Percentiles rank a stretch among this genome's conserved stretches.
Evolutionary conservation across 352 stramenopile genomes (phyloP).

Genomic region (Globisporangium canariense): DNA sequence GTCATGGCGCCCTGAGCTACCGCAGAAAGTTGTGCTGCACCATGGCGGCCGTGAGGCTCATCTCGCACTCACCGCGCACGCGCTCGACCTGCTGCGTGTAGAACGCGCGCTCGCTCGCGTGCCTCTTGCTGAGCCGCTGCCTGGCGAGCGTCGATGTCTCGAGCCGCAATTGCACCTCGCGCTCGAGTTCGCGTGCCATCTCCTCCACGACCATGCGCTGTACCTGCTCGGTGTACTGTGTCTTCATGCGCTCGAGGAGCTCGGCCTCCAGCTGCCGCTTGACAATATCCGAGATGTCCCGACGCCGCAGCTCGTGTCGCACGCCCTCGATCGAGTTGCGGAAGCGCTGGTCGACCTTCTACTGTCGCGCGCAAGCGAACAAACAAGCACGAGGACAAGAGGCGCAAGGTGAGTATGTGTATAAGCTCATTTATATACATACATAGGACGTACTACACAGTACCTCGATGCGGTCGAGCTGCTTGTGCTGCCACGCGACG

Average conservation of each 20-base stretch:
- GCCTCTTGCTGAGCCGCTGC: constrained; percentile 46
- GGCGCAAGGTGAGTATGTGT: neutral
- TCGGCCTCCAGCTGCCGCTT: constrained; percentile 40
- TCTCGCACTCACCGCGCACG: constrained; percentile 59
- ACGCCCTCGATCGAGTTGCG: constrained; percentile 52
- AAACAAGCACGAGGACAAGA: neutral
- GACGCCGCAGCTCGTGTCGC: constrained; percentile 40
- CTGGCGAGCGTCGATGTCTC: constrained; percentile 39
- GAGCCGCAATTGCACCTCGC: constrained; percentile 48
- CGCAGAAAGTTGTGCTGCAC: constrained; percentile 73
- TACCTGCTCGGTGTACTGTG: constrained; percentile 49
- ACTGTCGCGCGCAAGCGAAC: neutral
- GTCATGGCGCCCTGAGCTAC: constrained; percentile 19
- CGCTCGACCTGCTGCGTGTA: constrained; percentile 61
- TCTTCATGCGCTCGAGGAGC: constrained; percentile 68
- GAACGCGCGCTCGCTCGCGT: constrained; percentile 50
- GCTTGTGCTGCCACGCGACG: constrained; percentile 51
- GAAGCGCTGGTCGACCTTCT: constrained; percentile 52
- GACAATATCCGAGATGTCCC: constrained; percentile 30
- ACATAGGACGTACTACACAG: neutral
- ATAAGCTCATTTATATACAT: neutral
- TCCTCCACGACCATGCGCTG: constrained; percentile 54
- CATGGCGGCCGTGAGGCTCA: constrained; percentile 56
- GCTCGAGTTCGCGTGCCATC: constrained; percentile 55
- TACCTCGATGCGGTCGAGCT: constrained; percentile 50